These are phyloP conservation scores for Ilex asprella DNA, from an alignment of 257 asterid genomes.

Conservation along the genomic window DNA sequence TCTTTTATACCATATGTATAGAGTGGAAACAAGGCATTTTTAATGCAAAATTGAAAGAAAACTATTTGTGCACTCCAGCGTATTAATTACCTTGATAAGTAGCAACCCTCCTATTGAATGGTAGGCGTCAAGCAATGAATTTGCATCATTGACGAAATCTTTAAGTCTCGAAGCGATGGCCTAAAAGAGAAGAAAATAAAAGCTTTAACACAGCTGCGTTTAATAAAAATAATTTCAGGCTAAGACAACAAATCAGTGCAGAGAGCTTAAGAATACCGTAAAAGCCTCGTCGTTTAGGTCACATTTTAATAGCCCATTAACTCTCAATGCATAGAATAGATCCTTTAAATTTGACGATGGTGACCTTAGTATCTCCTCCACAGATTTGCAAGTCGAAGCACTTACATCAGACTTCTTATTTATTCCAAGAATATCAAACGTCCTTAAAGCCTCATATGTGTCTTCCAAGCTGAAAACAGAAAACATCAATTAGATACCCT, in stretches of 20 bases:
- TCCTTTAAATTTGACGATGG: conserved; percentile 56
- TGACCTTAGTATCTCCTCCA: conserved; percentile 46
- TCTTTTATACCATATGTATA: no score
- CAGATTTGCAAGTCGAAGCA: conserved; percentile 53
- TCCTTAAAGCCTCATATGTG: conserved; percentile 71
- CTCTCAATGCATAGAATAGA: conserved; percentile 59
- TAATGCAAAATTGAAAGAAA: no score
- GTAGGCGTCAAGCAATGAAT: conserved; percentile 67
- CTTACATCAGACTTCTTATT: conserved; percentile 36
- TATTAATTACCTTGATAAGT: conserved; percentile 55
- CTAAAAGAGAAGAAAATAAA: conserved; percentile 24
- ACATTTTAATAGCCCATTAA: conserved; percentile 64
- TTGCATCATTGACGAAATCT: conserved; percentile 47
- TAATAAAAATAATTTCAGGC: conserved; percentile 4
- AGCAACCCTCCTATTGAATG: conserved; percentile 61
- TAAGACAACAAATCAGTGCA: conserved; percentile 5
- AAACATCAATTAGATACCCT: background rate
- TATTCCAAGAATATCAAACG: conserved; percentile 77
- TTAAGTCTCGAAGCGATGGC: conserved; percentile 56
- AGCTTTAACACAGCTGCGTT: background rate
- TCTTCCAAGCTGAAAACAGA: conserved; percentile 62
- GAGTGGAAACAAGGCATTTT: no score
- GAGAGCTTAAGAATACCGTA: conserved; percentile 35
- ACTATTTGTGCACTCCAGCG: background rate
- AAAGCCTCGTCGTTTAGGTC: conserved; percentile 46